phyloP scores from a whole-genome alignment of 78 protist genomes.

The Anaeramoeba ignava region DNA sequence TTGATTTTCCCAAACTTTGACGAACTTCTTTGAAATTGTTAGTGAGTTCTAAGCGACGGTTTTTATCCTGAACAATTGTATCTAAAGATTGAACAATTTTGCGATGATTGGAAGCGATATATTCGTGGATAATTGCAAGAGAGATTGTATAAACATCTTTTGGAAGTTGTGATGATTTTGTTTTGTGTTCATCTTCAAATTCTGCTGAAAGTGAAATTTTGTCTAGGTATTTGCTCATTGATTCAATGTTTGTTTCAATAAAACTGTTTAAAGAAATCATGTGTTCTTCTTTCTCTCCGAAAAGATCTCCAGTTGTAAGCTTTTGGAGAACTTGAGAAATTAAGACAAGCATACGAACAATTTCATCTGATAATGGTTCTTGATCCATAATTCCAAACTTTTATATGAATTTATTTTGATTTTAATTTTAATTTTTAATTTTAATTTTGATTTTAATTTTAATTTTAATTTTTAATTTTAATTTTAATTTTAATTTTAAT shows the following conservation, averaged over 20 bases:
- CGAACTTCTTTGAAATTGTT: neutral
- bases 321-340: neutral
- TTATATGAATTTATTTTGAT: too few species aligned
- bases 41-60: neutral
- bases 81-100: neutral
- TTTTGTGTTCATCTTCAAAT: neutral
- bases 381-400: neutral
- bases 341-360: neutral
- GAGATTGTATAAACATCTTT: neutral
- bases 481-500: too few species aligned
- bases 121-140: neutral
- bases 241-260: neutral
- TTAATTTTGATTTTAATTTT: too few species aligned
- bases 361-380: neutral
- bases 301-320: neutral
- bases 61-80: neutral
- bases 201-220: neutral
- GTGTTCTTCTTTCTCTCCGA: neutral
- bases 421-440: too few species aligned
- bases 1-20: neutral
- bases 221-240: neutral
- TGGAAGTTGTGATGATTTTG: neutral
- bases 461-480: too few species aligned
- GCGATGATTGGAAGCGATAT: neutral
- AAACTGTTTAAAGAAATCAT: neutral